Evolutionary conservation across 768 basidiomycete species (phyloP).

Genomic region (Mycena leptocephala): DNA sequence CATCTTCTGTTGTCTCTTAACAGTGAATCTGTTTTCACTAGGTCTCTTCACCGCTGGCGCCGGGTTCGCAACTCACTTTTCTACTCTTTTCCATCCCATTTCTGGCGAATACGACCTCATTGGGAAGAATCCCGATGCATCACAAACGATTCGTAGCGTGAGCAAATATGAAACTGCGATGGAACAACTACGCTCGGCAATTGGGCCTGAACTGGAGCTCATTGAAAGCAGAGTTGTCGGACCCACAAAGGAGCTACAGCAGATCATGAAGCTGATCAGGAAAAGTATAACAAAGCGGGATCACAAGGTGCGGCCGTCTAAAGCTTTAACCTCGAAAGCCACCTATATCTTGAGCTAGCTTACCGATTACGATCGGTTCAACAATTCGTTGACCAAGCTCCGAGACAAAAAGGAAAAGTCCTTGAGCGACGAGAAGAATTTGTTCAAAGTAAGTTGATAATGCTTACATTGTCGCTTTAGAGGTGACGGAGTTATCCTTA

Average conservation of each 20-base stretch:
- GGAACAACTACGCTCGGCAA: constrained; percentile 85
- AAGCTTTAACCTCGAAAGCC: not conserved
- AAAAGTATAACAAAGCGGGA: constrained; percentile 98
- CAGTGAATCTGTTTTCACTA: constrained; percentile 41
- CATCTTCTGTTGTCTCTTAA: constrained; percentile 9
- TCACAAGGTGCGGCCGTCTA: constrained; percentile 78
- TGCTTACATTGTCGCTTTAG: not conserved
- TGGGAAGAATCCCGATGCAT: constrained; percentile 84
- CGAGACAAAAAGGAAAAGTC: constrained; percentile 99
- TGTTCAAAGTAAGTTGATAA: constrained; percentile 85
- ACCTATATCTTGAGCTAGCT: constrained; percentile 62
- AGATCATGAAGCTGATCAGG: constrained; percentile 88
- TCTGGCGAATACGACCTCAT: constrained; percentile 85
- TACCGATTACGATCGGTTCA: constrained; percentile 95
- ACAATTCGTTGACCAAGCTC: constrained; percentile 95
- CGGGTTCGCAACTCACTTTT: constrained; percentile 77
- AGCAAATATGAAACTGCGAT: constrained; percentile 80
- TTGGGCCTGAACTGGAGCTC: constrained; percentile 94
- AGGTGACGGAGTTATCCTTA: constrained; percentile 47
- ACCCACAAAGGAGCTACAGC: constrained; percentile 92
- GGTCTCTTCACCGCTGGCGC: constrained; percentile 79
- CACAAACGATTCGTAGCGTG: constrained; percentile 85
- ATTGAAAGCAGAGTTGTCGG: constrained; percentile 90
- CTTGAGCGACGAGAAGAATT: constrained; percentile 94
- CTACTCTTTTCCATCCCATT: constrained; percentile 76